Conservation (phyloP, 1,139 yeast genomes). For the Candida pseudoviswanathii region DNA sequence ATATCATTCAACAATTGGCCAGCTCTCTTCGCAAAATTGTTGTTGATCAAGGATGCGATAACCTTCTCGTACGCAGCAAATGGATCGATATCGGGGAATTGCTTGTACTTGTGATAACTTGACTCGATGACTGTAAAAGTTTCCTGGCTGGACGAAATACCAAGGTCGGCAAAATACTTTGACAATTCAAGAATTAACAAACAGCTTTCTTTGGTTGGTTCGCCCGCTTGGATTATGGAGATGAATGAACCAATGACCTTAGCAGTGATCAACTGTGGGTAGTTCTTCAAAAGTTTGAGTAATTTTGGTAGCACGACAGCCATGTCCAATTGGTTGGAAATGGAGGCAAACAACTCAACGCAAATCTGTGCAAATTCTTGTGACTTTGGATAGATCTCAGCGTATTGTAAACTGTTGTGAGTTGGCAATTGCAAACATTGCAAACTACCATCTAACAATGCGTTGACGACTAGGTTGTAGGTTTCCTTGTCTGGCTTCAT, state of each 20-base stretch:
- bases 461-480: conserved; percentile 52
- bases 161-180: conserved; percentile 21
- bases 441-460: conserved; percentile 54
- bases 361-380: conserved; percentile 70
- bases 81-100: conserved; percentile 30
- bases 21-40: conserved; percentile 51
- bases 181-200: conserved; percentile 23
- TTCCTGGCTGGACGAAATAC: conserved; percentile 20
- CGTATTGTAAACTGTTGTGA: conserved; percentile 21
- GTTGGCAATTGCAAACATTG: conserved; percentile 17
- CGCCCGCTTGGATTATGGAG: conserved; percentile 3
- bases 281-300: conserved; percentile 25
- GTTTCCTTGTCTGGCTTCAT: conserved; percentile 59
- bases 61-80: conserved; percentile 52
- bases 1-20: conserved; percentile 56
- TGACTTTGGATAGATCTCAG: conserved; percentile 40
- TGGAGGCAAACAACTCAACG: conserved; percentile 55
- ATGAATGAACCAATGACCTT: conserved; percentile 21
- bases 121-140: conserved; percentile 31
- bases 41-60: conserved; percentile 52
- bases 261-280: conserved; percentile 30
- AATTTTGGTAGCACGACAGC: conserved; percentile 28
- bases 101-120: conserved; percentile 28
- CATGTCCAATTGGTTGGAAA: conserved; percentile 36
- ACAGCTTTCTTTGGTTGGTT: conserved; percentile 4